Base-by-base conservation (phyloP, 2,329 filamentous ascomycete species). In the Microcyclosporella mali region DNA sequence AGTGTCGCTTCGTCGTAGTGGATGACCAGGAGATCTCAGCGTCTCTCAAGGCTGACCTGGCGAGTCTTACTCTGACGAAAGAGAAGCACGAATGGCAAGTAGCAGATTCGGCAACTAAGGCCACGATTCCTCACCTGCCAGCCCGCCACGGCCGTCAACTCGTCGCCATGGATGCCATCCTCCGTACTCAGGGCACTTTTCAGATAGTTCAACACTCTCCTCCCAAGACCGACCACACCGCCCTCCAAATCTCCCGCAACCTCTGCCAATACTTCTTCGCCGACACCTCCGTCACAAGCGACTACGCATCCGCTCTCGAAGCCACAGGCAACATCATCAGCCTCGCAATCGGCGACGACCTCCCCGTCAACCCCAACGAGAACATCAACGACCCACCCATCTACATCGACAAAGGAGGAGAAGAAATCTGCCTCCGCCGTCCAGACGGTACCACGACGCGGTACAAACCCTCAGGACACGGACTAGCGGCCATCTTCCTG, bases 211-310 rank as follows among this genome's bases (percentile, higher is more conserved):
- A 45, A 49, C 61, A 39, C 29, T 49, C 49, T 46, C 60, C 58
- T 6, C 21, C 21, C 4, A 32, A 37, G 18, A 29, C 39, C 30
- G 12, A 30, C 37, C 46, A 61, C 11, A 52, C 72, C 32, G 74
- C 75, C 1, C 53, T 78, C 3, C 75, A 79, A 49, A 67, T 77
- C 31, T 74, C 75, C 18, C 70, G 74, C 25, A 79, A 79, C 51
- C 61, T 80, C 2, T 67, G 73, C 46, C 76, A 79, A 53, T 80
- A 80, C 53, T 77, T 75, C 57, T 68, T 64, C 37, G 75, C 75
- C 14, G 75, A 79, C 51, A 64, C 71, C 2, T 51, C 62, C 6
- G 68, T 78, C 37, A 39, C 60, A 6, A 41, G 54, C 10, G 37
- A 52, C 41, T 55, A 57, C 38, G 43, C 45, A 6, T 32, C 39